A percentile compares a stretch with the other conserved stretches of the same genome.
These are phyloP conservation scores for Cylindricascospora bacillispora DNA, from an alignment of 1,139 yeast genomes.

Conservation along the genomic window DNA sequence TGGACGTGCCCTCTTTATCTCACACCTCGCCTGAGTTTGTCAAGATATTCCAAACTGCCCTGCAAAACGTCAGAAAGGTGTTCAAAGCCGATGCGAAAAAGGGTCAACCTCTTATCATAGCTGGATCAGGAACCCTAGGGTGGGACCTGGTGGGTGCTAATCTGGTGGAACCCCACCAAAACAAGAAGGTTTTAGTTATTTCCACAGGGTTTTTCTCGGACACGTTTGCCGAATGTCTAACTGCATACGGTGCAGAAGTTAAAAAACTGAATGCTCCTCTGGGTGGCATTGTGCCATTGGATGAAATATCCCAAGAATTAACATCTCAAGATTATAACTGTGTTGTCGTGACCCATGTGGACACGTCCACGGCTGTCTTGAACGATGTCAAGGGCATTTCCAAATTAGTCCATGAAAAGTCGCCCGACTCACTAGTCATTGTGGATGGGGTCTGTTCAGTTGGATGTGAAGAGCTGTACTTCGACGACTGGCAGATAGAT, in stretches of 20 bases:
- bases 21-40: constrained; percentile 88
- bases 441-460: constrained; percentile 95
- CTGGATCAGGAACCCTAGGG: constrained; percentile 92
- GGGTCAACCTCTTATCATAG: constrained; percentile 68
- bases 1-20: constrained; percentile 76
- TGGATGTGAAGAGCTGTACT: constrained; percentile 75
- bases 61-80: constrained; percentile 55
- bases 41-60: constrained; percentile 54
- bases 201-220: constrained; percentile 93
- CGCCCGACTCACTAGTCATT: constrained; percentile 71
- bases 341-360: constrained; percentile 86
- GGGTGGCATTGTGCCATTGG: constrained; percentile 55
- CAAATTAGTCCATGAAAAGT: constrained; percentile 41
- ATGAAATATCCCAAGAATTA: constrained; percentile 43
- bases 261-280: constrained; percentile 48
- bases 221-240: constrained; percentile 68
- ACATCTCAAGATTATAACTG: constrained; percentile 42
- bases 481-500: constrained; percentile 86
- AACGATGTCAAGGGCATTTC: constrained; percentile 58
- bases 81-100: constrained; percentile 42
- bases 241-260: constrained; percentile 61
- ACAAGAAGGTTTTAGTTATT: constrained; percentile 48
- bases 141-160: constrained; percentile 88
- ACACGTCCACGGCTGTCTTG: constrained; percentile 88
- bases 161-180: constrained; percentile 42